phyloP scores from a whole-genome alignment of 148 eudicot species.

The Rhododendron mucronatum region DNA sequence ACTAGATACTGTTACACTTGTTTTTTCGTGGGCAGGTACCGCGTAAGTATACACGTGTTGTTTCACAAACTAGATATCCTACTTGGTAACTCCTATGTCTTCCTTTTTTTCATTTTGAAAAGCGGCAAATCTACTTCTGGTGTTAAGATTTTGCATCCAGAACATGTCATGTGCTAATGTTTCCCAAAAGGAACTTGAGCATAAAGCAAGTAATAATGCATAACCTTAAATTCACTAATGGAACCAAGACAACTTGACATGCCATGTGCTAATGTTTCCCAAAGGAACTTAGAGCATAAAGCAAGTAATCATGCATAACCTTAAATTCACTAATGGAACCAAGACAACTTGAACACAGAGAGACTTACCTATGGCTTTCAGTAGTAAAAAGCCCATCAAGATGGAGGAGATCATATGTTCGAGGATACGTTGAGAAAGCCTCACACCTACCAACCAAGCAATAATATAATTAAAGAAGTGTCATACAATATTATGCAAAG shows the following conservation, averaged over 20 bases:
- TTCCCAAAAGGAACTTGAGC: background rate
- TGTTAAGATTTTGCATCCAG: background rate
- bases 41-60: background rate
- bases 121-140: background rate
- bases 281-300: background rate
- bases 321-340: background rate
- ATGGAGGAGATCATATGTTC: conserved; percentile 94
- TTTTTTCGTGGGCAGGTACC: background rate
- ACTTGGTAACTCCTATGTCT: background rate
- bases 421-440: conserved; percentile 98
- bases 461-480: background rate
- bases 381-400: conserved; percentile 76
- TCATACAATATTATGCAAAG: background rate
- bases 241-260: background rate
- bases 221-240: background rate
- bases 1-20: background rate
- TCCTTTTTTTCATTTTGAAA: background rate
- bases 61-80: background rate
- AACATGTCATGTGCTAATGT: background rate
- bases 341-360: background rate
- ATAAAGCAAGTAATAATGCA: background rate
- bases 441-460: conserved; percentile 63
- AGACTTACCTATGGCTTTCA: conserved; percentile 80
- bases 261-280: background rate
- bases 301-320: background rate